Percentiles rank a stretch among this genome's conserved stretches.
Conservation (phyloP, 306 rosid species). For the Prunus mongolica region DNA sequence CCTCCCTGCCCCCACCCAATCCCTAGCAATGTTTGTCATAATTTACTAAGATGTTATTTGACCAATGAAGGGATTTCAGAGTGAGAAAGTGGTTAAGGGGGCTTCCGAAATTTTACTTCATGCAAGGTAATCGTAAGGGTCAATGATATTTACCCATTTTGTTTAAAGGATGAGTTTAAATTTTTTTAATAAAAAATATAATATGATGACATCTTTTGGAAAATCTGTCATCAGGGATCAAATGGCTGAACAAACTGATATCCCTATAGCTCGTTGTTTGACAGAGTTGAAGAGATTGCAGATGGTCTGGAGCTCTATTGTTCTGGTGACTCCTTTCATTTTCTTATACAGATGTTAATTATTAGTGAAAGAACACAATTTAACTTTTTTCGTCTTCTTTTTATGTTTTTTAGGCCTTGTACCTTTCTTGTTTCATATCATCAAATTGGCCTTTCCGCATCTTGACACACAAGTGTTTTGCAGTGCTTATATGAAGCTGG, state of each 20-base stretch:
- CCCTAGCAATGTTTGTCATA: conserved; percentile 7
- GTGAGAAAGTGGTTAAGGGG: conserved; percentile 40
- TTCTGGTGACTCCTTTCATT: conserved; percentile 44
- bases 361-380: background rate
- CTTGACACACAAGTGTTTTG: conserved; percentile 18
- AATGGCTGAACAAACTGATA: conserved; percentile 42
- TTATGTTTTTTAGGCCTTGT: background rate
- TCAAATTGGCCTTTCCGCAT: conserved; percentile 19
- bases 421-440: conserved; percentile 2
- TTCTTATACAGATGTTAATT: background rate
- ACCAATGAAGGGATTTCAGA: conserved; percentile 42
- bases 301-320: conserved; percentile 67
- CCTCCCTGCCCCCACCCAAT: background rate
- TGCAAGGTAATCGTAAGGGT: conserved; percentile 39
- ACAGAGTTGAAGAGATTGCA: conserved; percentile 48
- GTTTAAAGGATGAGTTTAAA: conserved; percentile 6
- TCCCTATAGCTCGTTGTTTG: conserved; percentile 46
- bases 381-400: background rate
- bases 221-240: conserved; percentile 48
- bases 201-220: conserved; percentile 6
- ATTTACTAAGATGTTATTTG: conserved; percentile 12
- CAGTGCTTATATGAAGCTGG: conserved; percentile 94
- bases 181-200: conserved; percentile 5
- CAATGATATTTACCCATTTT: background rate
- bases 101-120: conserved; percentile 44